Evolutionary conservation across 1,284 basidiomycete genomes (phyloP).

Genomic region (Sparassis latifolia): DNA sequence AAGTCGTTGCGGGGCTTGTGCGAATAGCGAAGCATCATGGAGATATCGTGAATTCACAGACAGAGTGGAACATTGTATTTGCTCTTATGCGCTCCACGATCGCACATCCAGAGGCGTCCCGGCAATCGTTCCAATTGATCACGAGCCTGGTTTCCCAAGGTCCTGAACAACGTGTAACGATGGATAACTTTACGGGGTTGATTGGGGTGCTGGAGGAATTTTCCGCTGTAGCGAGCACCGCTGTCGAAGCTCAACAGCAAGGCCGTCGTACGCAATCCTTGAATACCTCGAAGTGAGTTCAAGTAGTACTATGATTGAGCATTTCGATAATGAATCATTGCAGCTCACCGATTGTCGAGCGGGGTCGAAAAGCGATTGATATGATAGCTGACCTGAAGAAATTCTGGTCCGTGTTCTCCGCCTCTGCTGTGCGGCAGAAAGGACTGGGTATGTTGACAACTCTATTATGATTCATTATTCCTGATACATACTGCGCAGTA

Average conservation of each 20-base stretch:
- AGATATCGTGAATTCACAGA: conserved; percentile 78
- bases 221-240: conserved; percentile 63
- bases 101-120: conserved; percentile 83
- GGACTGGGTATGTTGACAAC: conserved; percentile 13
- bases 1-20: conserved; percentile 81
- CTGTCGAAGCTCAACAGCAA: conserved; percentile 51
- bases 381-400: conserved; percentile 70
- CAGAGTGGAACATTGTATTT: conserved; percentile 94
- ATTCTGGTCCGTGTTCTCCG: conserved; percentile 51
- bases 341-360: conserved; percentile 72
- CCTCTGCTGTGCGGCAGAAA: conserved; percentile 36
- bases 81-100: conserved; percentile 85
- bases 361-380: conserved; percentile 81
- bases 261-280: conserved; percentile 47
- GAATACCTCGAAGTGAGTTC: conserved; percentile 45
- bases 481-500: conserved; percentile 34
- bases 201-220: conserved; percentile 85
- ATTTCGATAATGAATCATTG: background rate
- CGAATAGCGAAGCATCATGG: conserved; percentile 73
- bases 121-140: conserved; percentile 77
- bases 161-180: conserved; percentile 51
- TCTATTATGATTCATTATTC: too few relatives aligned
- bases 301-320: background rate
- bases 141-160: conserved; percentile 55
- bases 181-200: conserved; percentile 80